Conservation (phyloP, 139 green algal genomes). For the Chlamydomonas sp. region DNA sequence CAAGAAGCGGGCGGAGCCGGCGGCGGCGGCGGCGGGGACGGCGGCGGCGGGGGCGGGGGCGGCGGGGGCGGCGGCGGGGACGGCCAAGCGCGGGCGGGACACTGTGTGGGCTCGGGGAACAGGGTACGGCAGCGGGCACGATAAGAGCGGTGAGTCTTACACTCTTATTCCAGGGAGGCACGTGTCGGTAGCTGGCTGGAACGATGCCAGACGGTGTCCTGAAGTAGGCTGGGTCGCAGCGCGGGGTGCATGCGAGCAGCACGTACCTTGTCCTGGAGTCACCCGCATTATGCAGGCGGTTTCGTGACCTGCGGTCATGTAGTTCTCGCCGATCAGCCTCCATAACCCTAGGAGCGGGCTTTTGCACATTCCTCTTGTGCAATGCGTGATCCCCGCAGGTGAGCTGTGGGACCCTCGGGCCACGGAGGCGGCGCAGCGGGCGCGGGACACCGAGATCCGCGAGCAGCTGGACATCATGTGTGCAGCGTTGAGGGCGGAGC, state of each 20-base stretch:
- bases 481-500: constrained; percentile 35
- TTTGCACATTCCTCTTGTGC: background rate
- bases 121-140: constrained; percentile 65
- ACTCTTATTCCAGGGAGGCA: no score
- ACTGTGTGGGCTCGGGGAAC: constrained; percentile 68
- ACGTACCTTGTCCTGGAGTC: no score
- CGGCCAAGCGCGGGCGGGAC: background rate
- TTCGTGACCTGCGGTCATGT: no score
- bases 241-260: no score
- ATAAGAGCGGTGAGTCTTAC: background rate
- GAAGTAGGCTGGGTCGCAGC: no score
- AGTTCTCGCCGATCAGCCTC: background rate
- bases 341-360: background rate
- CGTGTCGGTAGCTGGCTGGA: no score
- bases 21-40: background rate
- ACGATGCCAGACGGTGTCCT: no score
- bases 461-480: constrained; percentile 56
- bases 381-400: background rate
- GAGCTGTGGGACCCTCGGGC: constrained; percentile 71
- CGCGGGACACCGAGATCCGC: constrained; percentile 72
- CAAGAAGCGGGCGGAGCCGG: constrained; percentile 39
- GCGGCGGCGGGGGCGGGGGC: background rate
- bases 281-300: no score
- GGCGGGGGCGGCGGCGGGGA: background rate
- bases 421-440: constrained; percentile 65